phyloP scores from a whole-genome alignment of 805 yeast species.

The Cyberlindnera japonica region DNA sequence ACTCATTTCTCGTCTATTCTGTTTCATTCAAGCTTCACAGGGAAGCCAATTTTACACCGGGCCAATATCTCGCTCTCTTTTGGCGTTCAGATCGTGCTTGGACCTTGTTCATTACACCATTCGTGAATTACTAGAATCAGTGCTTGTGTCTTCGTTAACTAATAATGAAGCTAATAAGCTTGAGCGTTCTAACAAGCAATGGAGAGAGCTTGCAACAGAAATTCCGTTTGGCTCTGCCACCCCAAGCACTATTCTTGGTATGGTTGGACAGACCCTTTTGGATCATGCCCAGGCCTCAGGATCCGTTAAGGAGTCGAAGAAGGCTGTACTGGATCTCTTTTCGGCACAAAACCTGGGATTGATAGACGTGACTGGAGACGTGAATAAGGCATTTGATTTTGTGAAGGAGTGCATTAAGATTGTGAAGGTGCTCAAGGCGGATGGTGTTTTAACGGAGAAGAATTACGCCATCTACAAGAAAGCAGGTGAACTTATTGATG shows the following conservation, averaged over 20 bases:
- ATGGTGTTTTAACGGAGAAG: conserved; percentile 6
- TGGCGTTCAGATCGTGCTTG: conserved; percentile 64
- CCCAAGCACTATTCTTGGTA: conserved; percentile 62
- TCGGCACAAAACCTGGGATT: conserved; percentile 1
- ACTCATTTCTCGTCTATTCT: conserved; percentile 46
- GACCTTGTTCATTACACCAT: conserved; percentile 47
- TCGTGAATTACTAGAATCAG: conserved; percentile 53
- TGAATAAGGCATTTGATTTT: conserved; percentile 11
- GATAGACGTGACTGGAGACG: conserved; percentile 6
- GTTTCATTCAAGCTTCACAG: conserved; percentile 45
- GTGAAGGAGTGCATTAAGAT: conserved; percentile 11
- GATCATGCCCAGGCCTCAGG: conserved; percentile 13
- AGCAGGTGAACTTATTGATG: conserved; percentile 5
- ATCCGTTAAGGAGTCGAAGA: background rate
- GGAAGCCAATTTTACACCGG: conserved; percentile 54
- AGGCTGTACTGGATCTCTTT: conserved; percentile 5
- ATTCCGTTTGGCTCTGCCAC: conserved; percentile 58
- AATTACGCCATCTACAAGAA: conserved; percentile 3
- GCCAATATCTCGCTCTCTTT: conserved; percentile 63
- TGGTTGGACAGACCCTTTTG: conserved; percentile 45
- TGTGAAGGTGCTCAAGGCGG: conserved; percentile 7
- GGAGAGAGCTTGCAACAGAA: conserved; percentile 54
- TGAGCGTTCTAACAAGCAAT: conserved; percentile 41
- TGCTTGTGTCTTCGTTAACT: conserved; percentile 46
- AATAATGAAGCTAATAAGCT: conserved; percentile 59